A percentile compares a stretch with the other conserved stretches of the same genome.
These are phyloP conservation scores for Colletotrichum gigasporum DNA, from an alignment of 2,329 filamentous ascomycete genomes.

Conservation along the genomic window DNA sequence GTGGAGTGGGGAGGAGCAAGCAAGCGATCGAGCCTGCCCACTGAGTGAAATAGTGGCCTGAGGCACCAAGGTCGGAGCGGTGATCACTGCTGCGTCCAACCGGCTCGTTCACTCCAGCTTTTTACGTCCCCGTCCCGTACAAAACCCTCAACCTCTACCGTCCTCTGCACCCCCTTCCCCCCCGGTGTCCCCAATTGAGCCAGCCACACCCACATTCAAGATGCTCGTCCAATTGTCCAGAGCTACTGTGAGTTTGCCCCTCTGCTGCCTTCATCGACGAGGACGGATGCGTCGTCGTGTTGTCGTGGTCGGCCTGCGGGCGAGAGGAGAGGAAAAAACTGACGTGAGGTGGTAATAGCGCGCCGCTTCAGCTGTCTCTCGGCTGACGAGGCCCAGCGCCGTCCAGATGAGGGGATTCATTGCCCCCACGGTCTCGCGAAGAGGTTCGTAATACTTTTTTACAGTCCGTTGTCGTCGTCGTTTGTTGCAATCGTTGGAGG, in stretches of 20 bases:
- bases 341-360: slow-evolving; percentile 43
- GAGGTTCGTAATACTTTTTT: slow-evolving; percentile 59
- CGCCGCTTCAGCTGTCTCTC: slow-evolving; percentile 60
- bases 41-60: slow-evolving; percentile 16
- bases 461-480: neutral
- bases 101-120: slow-evolving; percentile 31
- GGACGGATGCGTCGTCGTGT: neutral
- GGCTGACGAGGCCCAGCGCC: slow-evolving; percentile 55
- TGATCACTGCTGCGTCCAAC: slow-evolving; percentile 28
- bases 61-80: slow-evolving; percentile 20
- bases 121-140: slow-evolving; percentile 33
- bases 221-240: slow-evolving; percentile 67
- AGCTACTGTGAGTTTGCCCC: slow-evolving; percentile 60
- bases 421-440: slow-evolving; percentile 67
- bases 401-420: slow-evolving; percentile 66
- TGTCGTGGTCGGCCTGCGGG: slow-evolving; percentile 3
- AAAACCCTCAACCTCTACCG: slow-evolving; percentile 34
- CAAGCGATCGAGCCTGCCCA: neutral
- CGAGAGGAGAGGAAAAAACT: slow-evolving; percentile 14
- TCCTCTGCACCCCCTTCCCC: slow-evolving; percentile 35
- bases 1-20: neutral
- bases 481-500: neutral
- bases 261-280: neutral
- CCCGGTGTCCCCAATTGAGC: slow-evolving; percentile 56
- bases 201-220: slow-evolving; percentile 53